Evolutionary conservation across 805 yeast species (phyloP), one percentile per base, ranked within the genome.

Genomic region (Hanseniaspora pseudoguilliermondii): DNA sequence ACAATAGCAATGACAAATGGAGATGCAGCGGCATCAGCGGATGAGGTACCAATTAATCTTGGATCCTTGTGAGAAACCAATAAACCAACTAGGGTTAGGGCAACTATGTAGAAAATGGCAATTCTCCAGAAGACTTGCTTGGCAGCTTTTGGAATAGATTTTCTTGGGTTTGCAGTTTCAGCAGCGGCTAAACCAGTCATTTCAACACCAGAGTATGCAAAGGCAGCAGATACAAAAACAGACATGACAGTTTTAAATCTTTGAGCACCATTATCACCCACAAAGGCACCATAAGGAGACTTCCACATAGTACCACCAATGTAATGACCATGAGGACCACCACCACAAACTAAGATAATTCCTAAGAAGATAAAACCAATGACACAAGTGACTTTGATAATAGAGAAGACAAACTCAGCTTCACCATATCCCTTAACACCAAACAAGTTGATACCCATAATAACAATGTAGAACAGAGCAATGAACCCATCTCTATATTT

Each of bases 1-100:
- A 66, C 71, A 57, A 83, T 78, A 36, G 91, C 86, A 69, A 84
- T 79, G 53, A 84, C 90, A 61, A 84, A 84, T n/a, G 93, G 91
- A n/a, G 90, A 84, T 15, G 87, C 84, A 16, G 81, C 70, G 47
- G 83, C 83, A 60, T 77, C 79, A 54, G 75, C 79, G 48, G 72
- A 75, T 47, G 75, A 66, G 35, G 77, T 72, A 58, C 78, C 77
- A 54, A 76, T 68, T 59, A 75, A 68, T 58, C 78, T 66, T 15
- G 65, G 59, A 54, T 75, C 75, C 48, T 64, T 67, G 56, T 71
- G 72, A 39, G 79, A 76, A 49, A 78, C 81, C 57, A 78, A 64
- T 25, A 75, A 62, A 7, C 80, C 77, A 47, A 77, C 66, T 54
- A 78, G 59, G 11, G 73, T 65, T 55, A 76, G 64, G 18, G 76